These are phyloP conservation scores for Fistulinella prunicolor DNA, from an alignment of 768 basidiomycete genomes.

Conservation along the genomic window DNA sequence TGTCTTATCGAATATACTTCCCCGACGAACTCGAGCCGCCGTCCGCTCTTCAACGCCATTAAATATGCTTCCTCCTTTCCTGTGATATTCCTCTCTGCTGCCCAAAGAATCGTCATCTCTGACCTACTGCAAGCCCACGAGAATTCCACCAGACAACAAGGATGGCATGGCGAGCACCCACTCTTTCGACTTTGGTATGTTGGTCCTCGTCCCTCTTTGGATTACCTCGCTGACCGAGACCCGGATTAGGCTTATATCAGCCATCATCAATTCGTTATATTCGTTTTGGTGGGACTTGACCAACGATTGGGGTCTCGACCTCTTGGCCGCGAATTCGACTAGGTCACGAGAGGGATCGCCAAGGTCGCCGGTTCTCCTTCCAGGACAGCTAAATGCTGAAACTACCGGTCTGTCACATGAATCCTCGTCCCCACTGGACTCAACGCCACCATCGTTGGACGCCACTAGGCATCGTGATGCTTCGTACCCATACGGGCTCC, in stretches of 20 bases:
- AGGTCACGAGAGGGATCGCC: slow-evolving; percentile 34
- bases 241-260: slow-evolving; percentile 69
- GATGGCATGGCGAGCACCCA: slow-evolving; percentile 74
- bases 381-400: slow-evolving; percentile 38
- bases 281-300: slow-evolving; percentile 99
- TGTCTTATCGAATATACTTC: slow-evolving; percentile 81
- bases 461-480: slow-evolving; percentile 10
- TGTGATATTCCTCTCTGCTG: slow-evolving; percentile 91
- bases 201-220: background rate
- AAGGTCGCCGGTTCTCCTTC: slow-evolving; percentile 43
- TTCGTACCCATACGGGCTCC: slow-evolving; percentile 67
- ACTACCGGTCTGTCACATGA: slow-evolving; percentile 19
- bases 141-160: slow-evolving; percentile 37
- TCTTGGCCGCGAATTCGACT: slow-evolving; percentile 48
- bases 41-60: slow-evolving; percentile 84
- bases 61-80: slow-evolving; percentile 98
- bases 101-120: slow-evolving; percentile 70
- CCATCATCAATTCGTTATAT: slow-evolving; percentile 85
- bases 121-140: slow-evolving; percentile 54
- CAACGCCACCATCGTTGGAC: slow-evolving; percentile 17
- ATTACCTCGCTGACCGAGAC: background rate
- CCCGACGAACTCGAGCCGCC: slow-evolving; percentile 58
- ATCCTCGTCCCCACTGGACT: background rate
- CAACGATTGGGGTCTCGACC: slow-evolving; percentile 92
- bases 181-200: slow-evolving; percentile 84